Conservation (phyloP, 331 rosid species). For the Telfairia occidentalis region DNA sequence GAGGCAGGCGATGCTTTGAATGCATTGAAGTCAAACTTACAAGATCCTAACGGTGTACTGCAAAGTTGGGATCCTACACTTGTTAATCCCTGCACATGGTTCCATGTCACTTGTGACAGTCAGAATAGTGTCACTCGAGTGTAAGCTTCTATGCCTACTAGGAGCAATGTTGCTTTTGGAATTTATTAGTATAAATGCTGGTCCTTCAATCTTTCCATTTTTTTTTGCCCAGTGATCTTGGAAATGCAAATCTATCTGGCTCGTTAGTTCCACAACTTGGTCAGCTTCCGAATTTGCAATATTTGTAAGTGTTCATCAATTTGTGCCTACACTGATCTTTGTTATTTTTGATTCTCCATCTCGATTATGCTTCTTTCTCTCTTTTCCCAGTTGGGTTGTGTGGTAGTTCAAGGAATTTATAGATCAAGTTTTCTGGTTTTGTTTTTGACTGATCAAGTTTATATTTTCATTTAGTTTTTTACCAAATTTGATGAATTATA, state of each 20-base stretch:
- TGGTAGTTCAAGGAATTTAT: neutral
- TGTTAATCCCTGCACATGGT: slow-evolving; percentile 76
- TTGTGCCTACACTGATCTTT: neutral
- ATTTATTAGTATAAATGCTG: neutral
- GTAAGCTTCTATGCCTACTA: slow-evolving; percentile 36
- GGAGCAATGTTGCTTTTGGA: neutral
- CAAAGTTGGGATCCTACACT: slow-evolving; percentile 97
- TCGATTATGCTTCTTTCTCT: neutral
- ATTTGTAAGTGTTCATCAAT: slow-evolving; percentile 53
- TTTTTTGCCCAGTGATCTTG: slow-evolving; percentile 55
- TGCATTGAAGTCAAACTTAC: slow-evolving; percentile 54
- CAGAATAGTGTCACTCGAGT: slow-evolving; percentile 76
- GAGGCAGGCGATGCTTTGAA: slow-evolving; percentile 76
- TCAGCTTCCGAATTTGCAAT: slow-evolving; percentile 57
- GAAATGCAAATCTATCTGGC: slow-evolving; percentile 83
- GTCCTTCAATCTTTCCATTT: neutral
- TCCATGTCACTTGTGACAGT: slow-evolving; percentile 15
- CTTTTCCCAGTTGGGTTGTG: neutral
- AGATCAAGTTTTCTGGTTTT: neutral
- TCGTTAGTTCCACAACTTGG: slow-evolving; percentile 67
- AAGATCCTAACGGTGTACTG: slow-evolving; percentile 72
- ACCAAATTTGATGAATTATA: neutral
- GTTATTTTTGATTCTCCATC: neutral
- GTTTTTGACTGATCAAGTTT: neutral
- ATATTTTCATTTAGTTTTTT: neutral